Evolutionary conservation across 306 rosid genomes (phyloP).

Genomic region (Lablab purpureus): DNA sequence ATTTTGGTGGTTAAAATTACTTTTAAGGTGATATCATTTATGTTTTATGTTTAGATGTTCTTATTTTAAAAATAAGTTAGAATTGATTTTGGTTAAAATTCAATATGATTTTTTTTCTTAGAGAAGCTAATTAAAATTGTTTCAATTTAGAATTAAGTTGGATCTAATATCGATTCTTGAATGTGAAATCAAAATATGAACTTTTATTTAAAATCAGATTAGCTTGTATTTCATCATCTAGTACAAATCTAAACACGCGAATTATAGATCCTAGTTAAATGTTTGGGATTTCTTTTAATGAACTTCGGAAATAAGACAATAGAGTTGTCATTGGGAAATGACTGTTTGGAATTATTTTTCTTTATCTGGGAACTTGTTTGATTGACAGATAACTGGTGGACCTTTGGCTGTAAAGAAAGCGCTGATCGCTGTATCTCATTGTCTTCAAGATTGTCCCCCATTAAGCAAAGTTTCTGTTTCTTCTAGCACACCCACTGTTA

Average conservation of each 20-base stretch:
- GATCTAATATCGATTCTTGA: neutral
- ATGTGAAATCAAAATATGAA: too few relatives aligned
- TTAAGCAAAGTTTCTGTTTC: slow-evolving; percentile 41
- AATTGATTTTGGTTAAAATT: neutral
- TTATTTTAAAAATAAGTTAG: neutral
- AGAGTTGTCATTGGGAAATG: slow-evolving; percentile 11
- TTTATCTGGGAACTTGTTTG: slow-evolving; percentile 42
- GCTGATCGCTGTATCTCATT: slow-evolving; percentile 53
- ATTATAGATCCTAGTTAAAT: neutral
- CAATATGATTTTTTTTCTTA: neutral
- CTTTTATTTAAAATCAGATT: neutral
- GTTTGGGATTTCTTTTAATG: slow-evolving; percentile 17
- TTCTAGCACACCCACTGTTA: slow-evolving; percentile 26
- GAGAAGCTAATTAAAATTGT: neutral
- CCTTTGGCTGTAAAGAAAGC: slow-evolving; percentile 65
- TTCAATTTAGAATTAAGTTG: neutral
- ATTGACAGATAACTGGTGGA: slow-evolving; percentile 58
- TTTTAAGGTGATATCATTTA: neutral
- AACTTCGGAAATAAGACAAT: neutral
- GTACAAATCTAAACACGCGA: neutral
- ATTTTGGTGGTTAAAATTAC: neutral
- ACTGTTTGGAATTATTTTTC: slow-evolving; percentile 22
- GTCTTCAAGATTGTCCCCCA: slow-evolving; percentile 67
- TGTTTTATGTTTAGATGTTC: neutral
- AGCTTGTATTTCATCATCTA: neutral